Evolutionary conservation across 225 moss, liverwort and hornwort species (phyloP), one percentile per base, ranked within the genome.

Genomic region (Lunularia cruciata): DNA sequence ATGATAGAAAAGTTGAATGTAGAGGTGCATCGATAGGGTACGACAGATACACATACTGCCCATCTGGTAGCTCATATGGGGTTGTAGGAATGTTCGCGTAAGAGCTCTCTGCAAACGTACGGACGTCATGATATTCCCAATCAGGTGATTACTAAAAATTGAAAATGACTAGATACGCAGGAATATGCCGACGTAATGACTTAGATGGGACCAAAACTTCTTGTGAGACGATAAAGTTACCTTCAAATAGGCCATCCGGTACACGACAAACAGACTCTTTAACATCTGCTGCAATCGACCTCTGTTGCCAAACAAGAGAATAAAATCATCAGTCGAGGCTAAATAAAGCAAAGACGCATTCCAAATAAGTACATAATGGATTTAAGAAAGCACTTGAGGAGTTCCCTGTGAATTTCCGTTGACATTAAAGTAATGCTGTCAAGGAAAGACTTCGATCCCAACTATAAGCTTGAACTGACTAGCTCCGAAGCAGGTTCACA

Each of bases 251-350:
- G 65, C 85, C 78, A 53, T 92, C 95, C 22, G 95, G 92, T 18
- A 90, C 90, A 70, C 95, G 92, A 57, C 95, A 95, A 34, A 95
- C 83, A 57, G 87, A 80, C 76, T 95, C 95, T 83, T 94, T 94
- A 13, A 90, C 85, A 74, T 94, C 93, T 47, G 93, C 93, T 66
- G 88, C 93, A 81, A 94, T 67, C 34, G 79, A 73, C 72, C 90
- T 88, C 85, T 84, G 76, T 26, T 39, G 15, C 18, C 23, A 11
- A n/a, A n/a, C 27, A 30, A 62, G 2, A 54, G n/a, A 54, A 5
- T 19, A n/a, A 27, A 54, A 54, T n/a, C n/a, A n/a, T n/a, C n/a
- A n/a, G n/a, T n/a, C n/a, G n/a, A 47, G 46, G 10, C 10, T 47
- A 18, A 18, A 10, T 47, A 10, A 47, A 18, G 46, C 46, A n/a